Evolutionary conservation across 129 eudicot genomes (phyloP), one percentile per base, ranked within the genome.

Genomic region (Flaveria trinervia): DNA sequence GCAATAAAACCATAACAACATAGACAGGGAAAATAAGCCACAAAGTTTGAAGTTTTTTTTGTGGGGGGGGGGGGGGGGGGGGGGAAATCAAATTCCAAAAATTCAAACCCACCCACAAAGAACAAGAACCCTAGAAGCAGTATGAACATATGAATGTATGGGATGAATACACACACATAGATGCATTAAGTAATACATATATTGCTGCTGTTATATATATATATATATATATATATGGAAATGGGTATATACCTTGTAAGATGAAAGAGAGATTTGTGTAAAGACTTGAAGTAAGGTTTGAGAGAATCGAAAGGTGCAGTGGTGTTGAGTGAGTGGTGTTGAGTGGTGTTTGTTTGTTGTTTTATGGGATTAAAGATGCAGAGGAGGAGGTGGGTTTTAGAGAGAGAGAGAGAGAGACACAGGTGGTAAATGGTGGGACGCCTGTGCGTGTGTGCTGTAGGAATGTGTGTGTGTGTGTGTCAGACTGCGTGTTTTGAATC

Each of bases 401-500:
- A 30, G 36, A 30, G 36, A 56, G 64, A 62, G 44, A 61, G 68
- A 62, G 68, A 15, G 44, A 36, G 39, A 10, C 20, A 30, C 69
- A 64, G 46, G 69, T 64, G 67, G 67, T 61, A 26, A 26, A 25
- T 5, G 41, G 67, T 26, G 67, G 33, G 67, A 61, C 28, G 65
- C 20, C 26, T 61, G n/a, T 61, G 67, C 67, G 17, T 61, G 67
- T 61, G 67, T 60, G 67, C n/a, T 60, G 68, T 62, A 62, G 30
- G 44, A 14, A 62, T 62, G 44, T 17, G 68, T 23, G 39, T 60
- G 68, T 25, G 39, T 60, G 16, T 11, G 66, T 25, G 14, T 25
- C 7, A 9, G 66, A 9, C 14, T 60, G 8, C 26, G 7, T 59
- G 33, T 10, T 23, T 57, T 57, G 7, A 5, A 36, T 36, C 41